phyloP scores from a whole-genome alignment of 176 grass and related monocot species.

The Ensete ventricosum region DNA sequence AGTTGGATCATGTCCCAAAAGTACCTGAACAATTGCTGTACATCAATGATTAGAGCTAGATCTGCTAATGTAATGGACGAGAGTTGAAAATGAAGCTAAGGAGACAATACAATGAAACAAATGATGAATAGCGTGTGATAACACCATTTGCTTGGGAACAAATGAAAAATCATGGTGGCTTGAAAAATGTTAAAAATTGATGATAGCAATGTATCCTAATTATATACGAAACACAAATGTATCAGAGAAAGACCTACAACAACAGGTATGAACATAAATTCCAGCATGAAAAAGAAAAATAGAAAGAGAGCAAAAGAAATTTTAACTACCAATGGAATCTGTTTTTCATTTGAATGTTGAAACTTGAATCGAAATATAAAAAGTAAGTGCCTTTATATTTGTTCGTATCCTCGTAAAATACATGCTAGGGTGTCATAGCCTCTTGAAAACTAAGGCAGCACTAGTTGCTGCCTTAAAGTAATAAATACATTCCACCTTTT shows the following conservation, averaged over 20 bases:
- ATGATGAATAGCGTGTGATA: neutral
- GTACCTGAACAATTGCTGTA: conserved; percentile 12
- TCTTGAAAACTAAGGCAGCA: too few relatives aligned
- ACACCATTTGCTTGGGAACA: neutral
- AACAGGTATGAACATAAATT: neutral
- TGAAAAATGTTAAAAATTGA: neutral
- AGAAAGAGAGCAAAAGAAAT: conserved; percentile 1
- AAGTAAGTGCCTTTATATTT: neutral
- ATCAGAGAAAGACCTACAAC: neutral
- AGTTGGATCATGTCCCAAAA: conserved; percentile 5
- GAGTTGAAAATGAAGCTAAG: neutral
- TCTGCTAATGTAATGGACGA: neutral
- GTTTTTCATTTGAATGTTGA: conserved; percentile 1
- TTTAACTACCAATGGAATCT: neutral
- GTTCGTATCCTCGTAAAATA: neutral
- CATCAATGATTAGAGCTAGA: neutral
- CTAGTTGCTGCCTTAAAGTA: too few relatives aligned
- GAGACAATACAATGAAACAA: neutral
- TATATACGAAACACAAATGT: too few relatives aligned
- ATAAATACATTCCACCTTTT: too few relatives aligned
- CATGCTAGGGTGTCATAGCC: neutral
- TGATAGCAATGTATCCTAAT: too few relatives aligned
- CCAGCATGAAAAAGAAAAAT: neutral
- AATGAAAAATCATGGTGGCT: conserved; percentile 9
- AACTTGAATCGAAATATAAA: neutral